A percentile compares a stretch with the other conserved stretches of the same genome.
These are phyloP conservation scores for Colletotrichum acutatum DNA, from an alignment of 2,329 filamentous ascomycete genomes.

Conservation along the genomic window DNA sequence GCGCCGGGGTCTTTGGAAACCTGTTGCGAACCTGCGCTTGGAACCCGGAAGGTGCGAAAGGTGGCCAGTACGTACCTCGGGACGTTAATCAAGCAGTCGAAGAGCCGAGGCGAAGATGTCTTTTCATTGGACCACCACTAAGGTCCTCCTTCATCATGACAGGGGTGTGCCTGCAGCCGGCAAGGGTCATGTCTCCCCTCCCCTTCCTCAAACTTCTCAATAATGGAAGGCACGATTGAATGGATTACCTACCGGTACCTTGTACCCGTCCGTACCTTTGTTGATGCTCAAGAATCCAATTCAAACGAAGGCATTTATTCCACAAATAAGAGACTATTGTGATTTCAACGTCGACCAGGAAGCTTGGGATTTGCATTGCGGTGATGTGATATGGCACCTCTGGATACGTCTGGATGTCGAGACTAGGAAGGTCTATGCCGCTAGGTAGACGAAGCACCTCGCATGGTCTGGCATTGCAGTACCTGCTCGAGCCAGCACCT, in stretches of 20 bases:
- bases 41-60: neutral
- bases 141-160: neutral
- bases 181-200: neutral
- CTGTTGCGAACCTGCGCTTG: neutral
- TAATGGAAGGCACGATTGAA: too few species aligned
- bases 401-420: too few species aligned
- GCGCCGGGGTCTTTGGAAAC: conserved; percentile 7
- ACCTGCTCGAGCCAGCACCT: too few species aligned
- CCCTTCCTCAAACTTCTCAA: neutral
- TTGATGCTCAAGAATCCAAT: too few species aligned
- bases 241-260: too few species aligned
- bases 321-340: too few species aligned
- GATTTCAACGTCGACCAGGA: too few species aligned
- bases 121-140: neutral
- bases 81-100: neutral
- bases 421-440: too few species aligned
- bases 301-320: too few species aligned
- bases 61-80: neutral
- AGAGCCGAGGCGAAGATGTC: conserved; percentile 1
- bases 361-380: too few species aligned
- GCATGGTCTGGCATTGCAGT: neutral
- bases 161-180: conserved; percentile 23
- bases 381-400: too few species aligned
- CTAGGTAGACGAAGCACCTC: neutral
- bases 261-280: too few species aligned